Evolutionary conservation across 2,329 filamentous ascomycete species (phyloP).

Genomic region (Claviceps maximensis): DNA sequence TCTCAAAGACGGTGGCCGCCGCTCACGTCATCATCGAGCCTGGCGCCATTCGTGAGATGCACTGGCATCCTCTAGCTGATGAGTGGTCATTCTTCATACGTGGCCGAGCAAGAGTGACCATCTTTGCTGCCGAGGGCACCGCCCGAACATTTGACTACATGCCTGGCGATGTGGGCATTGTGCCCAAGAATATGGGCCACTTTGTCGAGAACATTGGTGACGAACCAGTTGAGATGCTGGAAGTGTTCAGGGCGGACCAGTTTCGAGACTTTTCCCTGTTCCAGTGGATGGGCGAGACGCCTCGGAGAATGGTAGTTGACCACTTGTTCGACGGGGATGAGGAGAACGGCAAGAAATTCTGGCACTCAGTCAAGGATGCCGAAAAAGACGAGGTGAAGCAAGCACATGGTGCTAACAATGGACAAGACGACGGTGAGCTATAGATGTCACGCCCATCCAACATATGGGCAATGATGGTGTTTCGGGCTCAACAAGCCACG

Average conservation of each 20-base stretch:
- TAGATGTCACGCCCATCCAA: too few species aligned
- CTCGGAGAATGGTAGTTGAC: conserved; percentile 50
- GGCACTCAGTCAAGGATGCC: conserved; percentile 46
- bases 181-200: conserved; percentile 65
- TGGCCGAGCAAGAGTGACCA: conserved; percentile 58
- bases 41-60: conserved; percentile 63
- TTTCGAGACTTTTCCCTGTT: conserved; percentile 63
- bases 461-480: too few species aligned
- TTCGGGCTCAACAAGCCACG: too few species aligned
- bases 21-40: conserved; percentile 60
- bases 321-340: conserved; percentile 51
- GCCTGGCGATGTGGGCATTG: conserved; percentile 63
- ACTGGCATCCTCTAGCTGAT: conserved; percentile 70
- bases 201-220: conserved; percentile 75
- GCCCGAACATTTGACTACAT: conserved; percentile 66
- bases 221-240: conserved; percentile 61
- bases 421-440: neutral
- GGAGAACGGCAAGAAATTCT: conserved; percentile 48
- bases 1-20: conserved; percentile 60
- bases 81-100: conserved; percentile 72
- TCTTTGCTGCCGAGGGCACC: conserved; percentile 56
- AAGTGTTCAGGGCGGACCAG: conserved; percentile 59
- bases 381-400: conserved; percentile 40
- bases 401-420: neutral
- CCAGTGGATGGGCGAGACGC: conserved; percentile 64